phyloP scores from a whole-genome alignment of 768 basidiomycete species.

The Suillus clintonianus region DNA sequence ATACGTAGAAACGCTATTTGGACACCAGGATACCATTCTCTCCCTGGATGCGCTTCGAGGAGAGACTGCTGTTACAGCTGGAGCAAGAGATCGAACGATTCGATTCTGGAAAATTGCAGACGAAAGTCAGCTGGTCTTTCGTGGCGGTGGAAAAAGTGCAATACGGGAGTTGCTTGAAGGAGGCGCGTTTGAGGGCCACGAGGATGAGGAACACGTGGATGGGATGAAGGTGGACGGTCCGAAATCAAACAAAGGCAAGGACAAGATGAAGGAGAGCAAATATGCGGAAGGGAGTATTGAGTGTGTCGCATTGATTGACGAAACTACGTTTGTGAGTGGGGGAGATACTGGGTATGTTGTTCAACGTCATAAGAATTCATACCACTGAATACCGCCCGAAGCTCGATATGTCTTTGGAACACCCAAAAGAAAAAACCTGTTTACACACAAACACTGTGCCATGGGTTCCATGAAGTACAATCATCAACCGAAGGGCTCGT shows the following conservation, averaged over 20 bases:
- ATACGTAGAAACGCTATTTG: conserved; percentile 95
- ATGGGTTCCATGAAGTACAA: conserved; percentile 74
- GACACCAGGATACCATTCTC: conserved; percentile 89
- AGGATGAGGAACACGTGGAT: conserved; percentile 49
- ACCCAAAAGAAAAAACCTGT: conserved; percentile 94
- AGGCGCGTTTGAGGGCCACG: conserved; percentile 57
- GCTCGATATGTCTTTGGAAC: conserved; percentile 91
- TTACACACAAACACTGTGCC: conserved; percentile 83
- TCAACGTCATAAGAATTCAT: conserved; percentile 3
- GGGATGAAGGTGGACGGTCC: conserved; percentile 33
- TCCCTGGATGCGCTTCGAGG: conserved; percentile 78
- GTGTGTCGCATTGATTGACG: conserved; percentile 93
- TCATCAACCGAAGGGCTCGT: conserved; percentile 78
- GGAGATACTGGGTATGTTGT: conserved; percentile 90
- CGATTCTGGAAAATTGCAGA: conserved; percentile 97
- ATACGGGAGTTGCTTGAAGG: conserved; percentile 83
- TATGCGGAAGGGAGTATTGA: conserved; percentile 93
- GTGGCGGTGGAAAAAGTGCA: conserved; percentile 88
- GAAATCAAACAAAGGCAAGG: conserved; percentile 34
- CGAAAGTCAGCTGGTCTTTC: conserved; percentile 92
- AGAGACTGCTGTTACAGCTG: conserved; percentile 85
- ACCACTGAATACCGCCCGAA: neutral
- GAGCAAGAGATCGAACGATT: conserved; percentile 87
- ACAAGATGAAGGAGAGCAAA: conserved; percentile 40
- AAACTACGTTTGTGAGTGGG: conserved; percentile 88